Conservation (phyloP, 495 filamentous ascomycete species). For the Tuber calosporum region DNA sequence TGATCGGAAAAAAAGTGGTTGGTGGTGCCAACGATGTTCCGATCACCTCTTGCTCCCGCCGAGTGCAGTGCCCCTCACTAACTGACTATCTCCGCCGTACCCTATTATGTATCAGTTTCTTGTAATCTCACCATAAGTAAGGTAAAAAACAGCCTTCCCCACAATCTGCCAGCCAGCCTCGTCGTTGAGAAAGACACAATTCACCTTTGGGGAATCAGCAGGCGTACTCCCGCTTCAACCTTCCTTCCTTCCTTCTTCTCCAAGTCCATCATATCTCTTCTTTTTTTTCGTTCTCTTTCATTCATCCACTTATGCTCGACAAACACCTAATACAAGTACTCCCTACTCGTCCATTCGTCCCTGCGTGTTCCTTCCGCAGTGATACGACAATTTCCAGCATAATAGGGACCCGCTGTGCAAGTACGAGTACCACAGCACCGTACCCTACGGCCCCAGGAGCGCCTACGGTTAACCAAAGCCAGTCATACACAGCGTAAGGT, state of each 20-base stretch:
- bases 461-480: not conserved
- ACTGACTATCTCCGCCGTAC: not conserved
- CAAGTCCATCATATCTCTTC: not conserved
- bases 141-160: not conserved
- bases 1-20: too few relatives aligned
- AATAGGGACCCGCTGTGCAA: not conserved
- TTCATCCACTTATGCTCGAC: not conserved
- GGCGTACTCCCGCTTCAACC: not conserved
- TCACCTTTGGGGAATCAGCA: not conserved
- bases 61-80: too few relatives aligned
- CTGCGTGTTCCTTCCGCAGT: not conserved
- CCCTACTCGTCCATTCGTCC: not conserved
- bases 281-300: not conserved
- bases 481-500: not conserved
- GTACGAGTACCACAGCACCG: not conserved
- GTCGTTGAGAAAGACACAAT: not conserved
- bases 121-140: not conserved
- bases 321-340: not conserved
- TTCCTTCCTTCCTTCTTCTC: not conserved
- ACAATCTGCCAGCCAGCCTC: not conserved
- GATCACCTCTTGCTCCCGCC: too few relatives aligned
- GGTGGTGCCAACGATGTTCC: too few relatives aligned
- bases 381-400: not conserved
- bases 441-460: not conserved
- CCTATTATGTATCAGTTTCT: conserved; percentile 2